Conservation (phyloP, 106 monocot genomes). For the Apostasia shenzhenica region DNA sequence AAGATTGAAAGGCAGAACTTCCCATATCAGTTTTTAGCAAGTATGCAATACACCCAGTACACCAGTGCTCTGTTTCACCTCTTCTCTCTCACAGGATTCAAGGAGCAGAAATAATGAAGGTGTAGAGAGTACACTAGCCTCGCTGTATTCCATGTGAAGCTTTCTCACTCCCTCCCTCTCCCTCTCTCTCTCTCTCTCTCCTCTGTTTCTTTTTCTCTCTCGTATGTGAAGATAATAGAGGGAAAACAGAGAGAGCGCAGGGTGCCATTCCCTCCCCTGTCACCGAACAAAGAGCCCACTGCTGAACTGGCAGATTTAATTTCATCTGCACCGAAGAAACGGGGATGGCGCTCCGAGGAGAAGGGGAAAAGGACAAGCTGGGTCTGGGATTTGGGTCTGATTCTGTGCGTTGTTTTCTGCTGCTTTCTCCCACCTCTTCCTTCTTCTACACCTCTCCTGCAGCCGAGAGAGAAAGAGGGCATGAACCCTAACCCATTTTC, state of each 20-base stretch:
- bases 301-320: slow-evolving; percentile 52
- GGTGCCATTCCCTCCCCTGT: slow-evolving; percentile 97
- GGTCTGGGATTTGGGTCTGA: slow-evolving; percentile 37
- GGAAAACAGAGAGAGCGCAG: neutral
- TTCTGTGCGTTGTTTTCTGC: slow-evolving; percentile 16
- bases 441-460: neutral
- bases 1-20: too few species aligned
- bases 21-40: too few species aligned
- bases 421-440: neutral
- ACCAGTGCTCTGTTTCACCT: too few species aligned
- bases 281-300: slow-evolving; percentile 18
- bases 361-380: slow-evolving; percentile 40
- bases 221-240: neutral
- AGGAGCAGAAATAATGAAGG: slow-evolving; percentile 2
- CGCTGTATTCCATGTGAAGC: slow-evolving; percentile 8
- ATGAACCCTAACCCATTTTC: neutral
- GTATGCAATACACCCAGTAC: too few species aligned
- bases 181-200: slow-evolving; percentile 1
- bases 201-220: neutral
- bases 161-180: neutral
- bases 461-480: neutral
- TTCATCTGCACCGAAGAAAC: slow-evolving; percentile 20
- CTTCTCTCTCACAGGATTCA: neutral
- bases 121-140: neutral
- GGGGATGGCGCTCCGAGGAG: slow-evolving; percentile 12